Evolutionary conservation across 306 rosid species (phyloP).

Genomic region (Quercus alba): DNA sequence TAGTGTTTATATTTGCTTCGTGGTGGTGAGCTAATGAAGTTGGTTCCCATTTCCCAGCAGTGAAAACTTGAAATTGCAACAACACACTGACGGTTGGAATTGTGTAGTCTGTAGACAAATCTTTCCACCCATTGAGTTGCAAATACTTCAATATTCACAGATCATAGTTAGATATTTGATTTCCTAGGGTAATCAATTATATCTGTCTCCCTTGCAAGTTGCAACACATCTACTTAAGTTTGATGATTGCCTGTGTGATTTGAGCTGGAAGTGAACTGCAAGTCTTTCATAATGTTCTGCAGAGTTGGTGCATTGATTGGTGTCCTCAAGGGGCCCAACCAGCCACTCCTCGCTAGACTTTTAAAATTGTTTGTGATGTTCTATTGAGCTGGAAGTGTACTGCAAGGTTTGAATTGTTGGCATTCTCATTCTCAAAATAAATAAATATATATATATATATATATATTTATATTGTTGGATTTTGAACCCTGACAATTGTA

Average conservation of each 20-base stretch:
- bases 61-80: background rate
- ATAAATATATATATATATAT: no score
- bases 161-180: background rate
- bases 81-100: background rate
- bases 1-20: background rate
- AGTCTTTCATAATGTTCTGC: background rate
- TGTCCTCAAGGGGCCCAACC: no score
- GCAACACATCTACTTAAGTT: background rate
- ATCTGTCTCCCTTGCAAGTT: background rate
- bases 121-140: no score
- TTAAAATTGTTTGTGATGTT: no score
- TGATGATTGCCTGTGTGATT: background rate
- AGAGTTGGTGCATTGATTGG: no score
- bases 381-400: no score
- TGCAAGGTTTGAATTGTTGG: no score
- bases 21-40: background rate
- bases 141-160: background rate
- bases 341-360: no score
- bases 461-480: no score
- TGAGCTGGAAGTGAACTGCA: background rate
- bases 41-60: no score
- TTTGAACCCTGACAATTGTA: no score
- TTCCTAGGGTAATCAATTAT: background rate
- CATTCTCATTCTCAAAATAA: no score
- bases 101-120: background rate